phyloP scores from a whole-genome alignment of 768 basidiomycete species.

The Tylopilus rubrobrunneus region DNA sequence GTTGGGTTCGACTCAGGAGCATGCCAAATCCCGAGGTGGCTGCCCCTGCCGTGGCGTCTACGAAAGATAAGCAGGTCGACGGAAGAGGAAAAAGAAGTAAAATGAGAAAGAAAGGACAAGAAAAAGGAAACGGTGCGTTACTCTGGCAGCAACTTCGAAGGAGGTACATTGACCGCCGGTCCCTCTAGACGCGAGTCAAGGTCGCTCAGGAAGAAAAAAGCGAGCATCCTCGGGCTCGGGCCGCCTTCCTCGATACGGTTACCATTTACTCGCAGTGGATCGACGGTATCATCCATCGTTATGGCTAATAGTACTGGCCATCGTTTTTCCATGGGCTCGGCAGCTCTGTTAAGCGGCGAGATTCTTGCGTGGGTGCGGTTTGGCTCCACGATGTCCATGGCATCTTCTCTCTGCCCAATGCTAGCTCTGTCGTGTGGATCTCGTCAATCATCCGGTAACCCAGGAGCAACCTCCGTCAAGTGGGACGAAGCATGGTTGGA shows the following conservation, averaged over 20 bases:
- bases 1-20: slow-evolving; percentile 63
- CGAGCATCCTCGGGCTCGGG: slow-evolving; percentile 58
- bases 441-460: slow-evolving; percentile 38
- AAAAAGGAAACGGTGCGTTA: slow-evolving; percentile 36
- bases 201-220: slow-evolving; percentile 48
- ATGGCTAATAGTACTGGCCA: not conserved
- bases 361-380: slow-evolving; percentile 33
- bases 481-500: slow-evolving; percentile 51
- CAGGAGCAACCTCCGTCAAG: slow-evolving; percentile 39
- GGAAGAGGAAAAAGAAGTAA: slow-evolving; percentile 32
- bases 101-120: slow-evolving; percentile 35
- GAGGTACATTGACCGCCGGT: slow-evolving; percentile 47
- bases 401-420: slow-evolving; percentile 47
- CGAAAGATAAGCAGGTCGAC: slow-evolving; percentile 21
- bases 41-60: slow-evolving; percentile 23
- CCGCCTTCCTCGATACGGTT: slow-evolving; percentile 50
- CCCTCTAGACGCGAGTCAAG: slow-evolving; percentile 26
- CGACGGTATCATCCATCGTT: slow-evolving; percentile 34
- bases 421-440: slow-evolving; percentile 41
- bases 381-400: slow-evolving; percentile 38
- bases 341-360: slow-evolving; percentile 25
- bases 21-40: slow-evolving; percentile 30
- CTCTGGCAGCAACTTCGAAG: slow-evolving; percentile 66
- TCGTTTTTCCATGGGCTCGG: slow-evolving; percentile 33
- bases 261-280: slow-evolving; percentile 28